Evolutionary conservation across 2,329 filamentous ascomycete species (phyloP).

Genomic region (Sporothrix euskadiensis): DNA sequence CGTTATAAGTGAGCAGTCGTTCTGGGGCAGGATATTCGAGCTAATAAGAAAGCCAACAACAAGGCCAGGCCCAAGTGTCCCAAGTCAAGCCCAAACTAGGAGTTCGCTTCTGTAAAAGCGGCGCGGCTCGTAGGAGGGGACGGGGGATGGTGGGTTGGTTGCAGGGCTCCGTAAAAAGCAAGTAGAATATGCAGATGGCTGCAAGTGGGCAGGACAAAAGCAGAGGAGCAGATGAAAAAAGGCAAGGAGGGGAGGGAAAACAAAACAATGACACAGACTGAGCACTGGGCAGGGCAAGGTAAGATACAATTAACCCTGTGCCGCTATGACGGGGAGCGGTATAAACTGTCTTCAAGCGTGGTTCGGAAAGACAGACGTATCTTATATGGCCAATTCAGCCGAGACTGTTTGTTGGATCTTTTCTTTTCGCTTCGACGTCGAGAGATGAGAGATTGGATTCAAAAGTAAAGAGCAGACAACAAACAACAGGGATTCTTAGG

Average conservation of each 20-base stretch:
- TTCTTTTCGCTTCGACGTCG: neutral
- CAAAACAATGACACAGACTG: neutral
- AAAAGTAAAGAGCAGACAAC: neutral
- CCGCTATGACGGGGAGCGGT: neutral
- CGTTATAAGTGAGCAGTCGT: neutral
- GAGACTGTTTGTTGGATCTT: neutral
- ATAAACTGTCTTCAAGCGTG: neutral
- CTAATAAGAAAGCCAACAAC: constrained; percentile 1
- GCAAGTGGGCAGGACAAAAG: neutral
- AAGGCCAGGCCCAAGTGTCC: constrained; percentile 3
- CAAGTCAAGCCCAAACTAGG: constrained; percentile 21
- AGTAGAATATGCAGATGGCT: neutral
- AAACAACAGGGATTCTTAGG: neutral
- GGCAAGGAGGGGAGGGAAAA: neutral
- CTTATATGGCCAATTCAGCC: neutral
- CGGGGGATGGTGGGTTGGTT: constrained; percentile 6
- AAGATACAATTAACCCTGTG: neutral
- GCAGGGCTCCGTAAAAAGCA: constrained; percentile 17
- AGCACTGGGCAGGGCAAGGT: neutral
- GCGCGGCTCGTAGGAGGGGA: constrained; percentile 27
- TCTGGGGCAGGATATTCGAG: constrained; percentile 20
- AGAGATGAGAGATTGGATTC: neutral
- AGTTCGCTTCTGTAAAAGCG: constrained; percentile 28
- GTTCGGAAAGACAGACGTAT: neutral
- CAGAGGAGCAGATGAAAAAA: neutral